Evolutionary conservation across 331 rosid species (phyloP).

Genomic region (Stylosanthes scabra): DNA sequence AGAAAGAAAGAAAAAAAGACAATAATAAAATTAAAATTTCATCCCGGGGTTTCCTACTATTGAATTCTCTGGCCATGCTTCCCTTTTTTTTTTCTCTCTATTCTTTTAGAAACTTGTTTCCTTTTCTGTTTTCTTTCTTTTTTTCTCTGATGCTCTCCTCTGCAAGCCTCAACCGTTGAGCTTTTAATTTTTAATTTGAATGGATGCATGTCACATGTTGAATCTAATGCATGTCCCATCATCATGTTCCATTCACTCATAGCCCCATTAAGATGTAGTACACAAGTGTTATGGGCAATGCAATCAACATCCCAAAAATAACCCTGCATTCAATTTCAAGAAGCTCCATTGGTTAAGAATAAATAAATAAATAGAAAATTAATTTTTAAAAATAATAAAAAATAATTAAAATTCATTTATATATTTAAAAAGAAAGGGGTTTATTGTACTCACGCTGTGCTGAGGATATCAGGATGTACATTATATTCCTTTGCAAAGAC

Average conservation of each 20-base stretch:
- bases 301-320: slow-evolving; percentile 82
- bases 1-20: background rate
- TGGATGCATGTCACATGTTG: slow-evolving; percentile 46
- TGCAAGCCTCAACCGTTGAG: slow-evolving; percentile 34
- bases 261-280: slow-evolving; percentile 82
- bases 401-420: too few species aligned
- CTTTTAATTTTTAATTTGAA: background rate
- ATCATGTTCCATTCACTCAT: slow-evolving; percentile 47
- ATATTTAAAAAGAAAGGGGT: too few species aligned
- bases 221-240: slow-evolving; percentile 1
- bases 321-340: slow-evolving; percentile 57
- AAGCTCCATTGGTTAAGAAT: slow-evolving; percentile 31
- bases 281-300: slow-evolving; percentile 81
- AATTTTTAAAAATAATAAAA: too few species aligned
- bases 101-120: slow-evolving; percentile 7
- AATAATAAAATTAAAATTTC: slow-evolving; percentile 31
- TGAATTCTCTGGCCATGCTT: slow-evolving; percentile 39
- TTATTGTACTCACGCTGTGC: slow-evolving; percentile 76
- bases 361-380: background rate
- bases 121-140: background rate
- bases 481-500: slow-evolving; percentile 93
- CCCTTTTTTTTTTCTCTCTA: background rate
- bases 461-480: slow-evolving; percentile 89
- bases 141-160: slow-evolving; percentile 37
- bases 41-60: slow-evolving; percentile 39